Evolutionary conservation across 352 stramenopile species (phyloP).

Genomic region (Nothophytophthora sp.): DNA sequence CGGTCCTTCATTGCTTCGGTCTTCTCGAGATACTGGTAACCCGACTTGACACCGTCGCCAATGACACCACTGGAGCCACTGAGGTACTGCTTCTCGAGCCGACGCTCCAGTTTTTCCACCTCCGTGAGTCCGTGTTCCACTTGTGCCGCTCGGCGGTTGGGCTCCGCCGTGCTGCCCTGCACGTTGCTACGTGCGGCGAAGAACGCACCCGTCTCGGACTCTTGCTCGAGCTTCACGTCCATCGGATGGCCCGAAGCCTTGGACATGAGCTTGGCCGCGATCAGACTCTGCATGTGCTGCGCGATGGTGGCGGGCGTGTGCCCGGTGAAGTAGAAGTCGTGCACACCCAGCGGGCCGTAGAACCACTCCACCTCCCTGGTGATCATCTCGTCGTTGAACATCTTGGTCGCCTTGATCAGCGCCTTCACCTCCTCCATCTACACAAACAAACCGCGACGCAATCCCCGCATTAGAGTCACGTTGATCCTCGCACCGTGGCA

Average conservation of each 20-base stretch:
- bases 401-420: slow-evolving; percentile 49
- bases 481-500: too few relatives aligned
- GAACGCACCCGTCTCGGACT: slow-evolving; percentile 49
- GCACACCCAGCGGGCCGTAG: slow-evolving; percentile 74
- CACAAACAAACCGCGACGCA: not conserved
- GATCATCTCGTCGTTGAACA: slow-evolving; percentile 66
- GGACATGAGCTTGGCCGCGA: slow-evolving; percentile 83
- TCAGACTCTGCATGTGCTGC: slow-evolving; percentile 78
- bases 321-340: slow-evolving; percentile 86
- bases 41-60: slow-evolving; percentile 59
- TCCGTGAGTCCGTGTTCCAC: slow-evolving; percentile 62
- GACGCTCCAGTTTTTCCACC: slow-evolving; percentile 71
- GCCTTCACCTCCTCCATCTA: slow-evolving; percentile 70
- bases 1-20: slow-evolving; percentile 52
- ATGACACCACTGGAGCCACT: slow-evolving; percentile 66
- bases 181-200: slow-evolving; percentile 67
- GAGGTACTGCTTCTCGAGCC: slow-evolving; percentile 81
- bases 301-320: slow-evolving; percentile 66
- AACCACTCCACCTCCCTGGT: slow-evolving; percentile 81
- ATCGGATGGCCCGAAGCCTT: slow-evolving; percentile 70
- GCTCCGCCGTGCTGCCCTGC: slow-evolving; percentile 36
- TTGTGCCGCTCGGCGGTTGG: slow-evolving; percentile 38
- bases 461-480: too few relatives aligned
- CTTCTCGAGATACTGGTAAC: slow-evolving; percentile 70
- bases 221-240: slow-evolving; percentile 79